A percentile compares a stretch with the other conserved stretches of the same genome.
phyloP scores from a whole-genome alignment of 306 rosid species.

The Trifolium pratense region DNA sequence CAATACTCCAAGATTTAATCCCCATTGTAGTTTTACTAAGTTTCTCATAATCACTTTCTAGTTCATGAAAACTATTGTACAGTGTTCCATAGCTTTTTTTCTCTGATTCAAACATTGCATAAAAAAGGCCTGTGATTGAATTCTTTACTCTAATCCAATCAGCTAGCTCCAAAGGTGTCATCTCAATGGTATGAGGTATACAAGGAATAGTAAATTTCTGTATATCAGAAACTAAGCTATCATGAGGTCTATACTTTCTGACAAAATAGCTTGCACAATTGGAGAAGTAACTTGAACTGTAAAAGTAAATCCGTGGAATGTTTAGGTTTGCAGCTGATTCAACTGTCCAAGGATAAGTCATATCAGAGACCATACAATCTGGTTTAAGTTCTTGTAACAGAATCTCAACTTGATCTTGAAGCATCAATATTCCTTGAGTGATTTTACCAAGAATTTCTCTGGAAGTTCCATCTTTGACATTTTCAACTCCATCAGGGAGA shows the following conservation, averaged over 20 bases:
- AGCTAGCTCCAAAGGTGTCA: slow-evolving; percentile 21
- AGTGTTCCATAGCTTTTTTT: slow-evolving; percentile 43
- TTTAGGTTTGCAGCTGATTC: slow-evolving; percentile 41
- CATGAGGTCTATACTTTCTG: slow-evolving; percentile 33
- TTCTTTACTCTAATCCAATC: not conserved
- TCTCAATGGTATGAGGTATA: slow-evolving; percentile 29
- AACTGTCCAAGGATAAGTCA: slow-evolving; percentile 41
- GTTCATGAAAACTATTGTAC: slow-evolving; percentile 40
- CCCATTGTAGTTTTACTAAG: slow-evolving; percentile 29
- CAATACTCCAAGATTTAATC: slow-evolving; percentile 39
- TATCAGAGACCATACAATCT: slow-evolving; percentile 33
- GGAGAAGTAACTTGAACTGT: slow-evolving; percentile 41
- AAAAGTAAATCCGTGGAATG: slow-evolving; percentile 43
- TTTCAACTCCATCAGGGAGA: slow-evolving; percentile 42
- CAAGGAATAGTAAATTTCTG: slow-evolving; percentile 34
- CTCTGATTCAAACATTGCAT: slow-evolving; percentile 29
- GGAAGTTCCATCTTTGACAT: slow-evolving; percentile 19
- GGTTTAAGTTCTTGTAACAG: slow-evolving; percentile 31
- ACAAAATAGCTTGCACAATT: slow-evolving; percentile 1
- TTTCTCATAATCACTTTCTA: slow-evolving; percentile 38
- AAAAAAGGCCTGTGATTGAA: not conserved
- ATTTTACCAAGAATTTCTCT: slow-evolving; percentile 14
- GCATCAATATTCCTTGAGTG: not conserved
- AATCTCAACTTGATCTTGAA: slow-evolving; percentile 29
- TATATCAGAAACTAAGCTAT: slow-evolving; percentile 9